Percentiles rank a stretch among this genome's conserved stretches.
Conservation (phyloP, 2,329 filamentous ascomycete genomes). For the Aspergillus terreus region DNA sequence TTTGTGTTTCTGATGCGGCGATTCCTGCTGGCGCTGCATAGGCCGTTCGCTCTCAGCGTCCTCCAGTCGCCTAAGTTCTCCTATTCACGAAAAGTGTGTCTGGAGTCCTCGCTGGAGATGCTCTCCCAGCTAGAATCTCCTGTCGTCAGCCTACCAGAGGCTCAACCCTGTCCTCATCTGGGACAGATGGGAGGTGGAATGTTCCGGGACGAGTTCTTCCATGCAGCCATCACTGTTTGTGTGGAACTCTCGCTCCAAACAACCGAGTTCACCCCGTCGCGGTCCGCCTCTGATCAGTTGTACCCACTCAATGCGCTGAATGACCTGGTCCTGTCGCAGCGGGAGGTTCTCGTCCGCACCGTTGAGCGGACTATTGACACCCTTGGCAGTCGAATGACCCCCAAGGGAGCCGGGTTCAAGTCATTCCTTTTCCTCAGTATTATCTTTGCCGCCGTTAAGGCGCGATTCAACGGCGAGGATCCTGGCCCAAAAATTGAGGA, state of each 20-base stretch:
- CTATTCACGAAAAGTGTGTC: constrained; percentile 35
- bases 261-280: constrained; percentile 18
- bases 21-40: constrained; percentile 55
- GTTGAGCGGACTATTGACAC: constrained; percentile 27
- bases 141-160: constrained; percentile 9
- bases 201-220: constrained; percentile 33
- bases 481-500: constrained; percentile 22
- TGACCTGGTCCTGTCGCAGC: constrained; percentile 30
- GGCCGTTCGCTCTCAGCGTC: constrained; percentile 35
- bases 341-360: constrained; percentile 25
- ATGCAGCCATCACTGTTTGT: constrained; percentile 30
- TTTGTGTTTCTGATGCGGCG: constrained; percentile 52
- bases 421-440: constrained; percentile 28
- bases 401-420: constrained; percentile 26
- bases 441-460: constrained; percentile 28
- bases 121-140: constrained; percentile 28
- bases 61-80: constrained; percentile 30
- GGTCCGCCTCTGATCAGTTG: constrained; percentile 6
- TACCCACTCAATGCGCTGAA: constrained; percentile 17
- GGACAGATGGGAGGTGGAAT: constrained; percentile 30
- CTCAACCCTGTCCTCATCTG: constrained; percentile 24
- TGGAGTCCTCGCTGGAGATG: constrained; percentile 34
- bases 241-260: constrained; percentile 30
- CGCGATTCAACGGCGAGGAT: constrained; percentile 29
- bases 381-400: constrained; percentile 24